Evolutionary conservation across 768 basidiomycete species (phyloP).

Genomic region (Rhodotorula paludigena): DNA sequence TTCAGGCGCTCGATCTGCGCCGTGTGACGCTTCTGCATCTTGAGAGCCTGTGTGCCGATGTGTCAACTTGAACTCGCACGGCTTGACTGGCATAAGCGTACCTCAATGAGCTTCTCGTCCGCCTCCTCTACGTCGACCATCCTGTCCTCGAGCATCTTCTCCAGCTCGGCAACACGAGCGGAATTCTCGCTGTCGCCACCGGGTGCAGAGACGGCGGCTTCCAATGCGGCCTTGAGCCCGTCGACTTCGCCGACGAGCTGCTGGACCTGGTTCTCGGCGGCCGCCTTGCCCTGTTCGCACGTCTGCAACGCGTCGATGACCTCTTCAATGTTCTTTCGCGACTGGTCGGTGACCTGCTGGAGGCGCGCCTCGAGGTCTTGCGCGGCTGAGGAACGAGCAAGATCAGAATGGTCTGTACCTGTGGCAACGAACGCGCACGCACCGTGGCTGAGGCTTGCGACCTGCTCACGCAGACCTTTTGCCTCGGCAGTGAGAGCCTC

Average conservation of each 20-base stretch:
- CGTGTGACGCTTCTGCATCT: conserved; percentile 21
- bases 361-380: conserved; percentile 2
- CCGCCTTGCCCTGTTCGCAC: conserved; percentile 4
- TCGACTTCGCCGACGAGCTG: not conserved
- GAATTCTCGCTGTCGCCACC: not conserved
- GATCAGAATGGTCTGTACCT: not conserved
- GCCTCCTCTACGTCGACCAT: conserved; percentile 32
- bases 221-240: not conserved
- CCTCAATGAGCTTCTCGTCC: conserved; percentile 36
- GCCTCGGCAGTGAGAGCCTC: conserved; percentile 9
- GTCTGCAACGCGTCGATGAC: conserved; percentile 6
- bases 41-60: conserved; percentile 15
- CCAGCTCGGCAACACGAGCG: conserved; percentile 20
- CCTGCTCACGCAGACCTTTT: not conserved
- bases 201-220: not conserved
- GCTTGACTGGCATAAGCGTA: not conserved
- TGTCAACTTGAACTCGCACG: not conserved
- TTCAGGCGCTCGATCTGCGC: conserved; percentile 33
- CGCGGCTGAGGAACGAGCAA: not conserved
- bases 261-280: conserved; percentile 8
- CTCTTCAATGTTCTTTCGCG: conserved; percentile 10
- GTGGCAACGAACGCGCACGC: no score
- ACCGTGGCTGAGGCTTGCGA: not conserved
- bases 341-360: conserved; percentile 1
- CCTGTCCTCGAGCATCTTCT: conserved; percentile 13